phyloP scores from a whole-genome alignment of 176 grass and related monocot genomes.

The Cocos nucifera region DNA sequence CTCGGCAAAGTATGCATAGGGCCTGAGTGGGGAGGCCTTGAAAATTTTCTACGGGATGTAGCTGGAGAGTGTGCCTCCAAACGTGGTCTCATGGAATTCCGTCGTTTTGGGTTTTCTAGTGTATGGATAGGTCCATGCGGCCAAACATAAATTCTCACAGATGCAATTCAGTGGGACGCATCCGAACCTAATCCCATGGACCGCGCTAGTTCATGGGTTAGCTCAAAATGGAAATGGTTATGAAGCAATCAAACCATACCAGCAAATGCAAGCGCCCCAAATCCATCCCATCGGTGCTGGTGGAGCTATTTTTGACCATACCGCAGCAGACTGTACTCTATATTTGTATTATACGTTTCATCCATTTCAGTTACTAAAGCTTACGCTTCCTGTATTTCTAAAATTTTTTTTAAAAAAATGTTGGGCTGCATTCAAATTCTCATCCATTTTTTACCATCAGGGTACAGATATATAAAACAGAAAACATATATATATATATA shows the following conservation, averaged over 20 bases:
- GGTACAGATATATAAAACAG: too few relatives aligned
- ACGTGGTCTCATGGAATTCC: slow-evolving; percentile 16
- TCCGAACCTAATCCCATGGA: slow-evolving; percentile 13
- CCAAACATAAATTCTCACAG: slow-evolving; percentile 4
- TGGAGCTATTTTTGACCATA: background rate
- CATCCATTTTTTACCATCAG: too few relatives aligned
- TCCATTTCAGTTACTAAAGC: too few relatives aligned
- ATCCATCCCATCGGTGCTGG: background rate
- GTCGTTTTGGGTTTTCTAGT: slow-evolving; percentile 7
- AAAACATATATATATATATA: too few relatives aligned
- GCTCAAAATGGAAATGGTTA: slow-evolving; percentile 9
- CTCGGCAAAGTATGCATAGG: slow-evolving; percentile 1
- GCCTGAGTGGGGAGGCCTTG: slow-evolving; percentile 6
- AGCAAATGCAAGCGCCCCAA: slow-evolving; percentile 10
- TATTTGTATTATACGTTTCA: too few relatives aligned
- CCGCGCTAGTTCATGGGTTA: slow-evolving; percentile 9
- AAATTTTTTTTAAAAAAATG: too few relatives aligned
- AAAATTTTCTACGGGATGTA: slow-evolving; percentile 15
- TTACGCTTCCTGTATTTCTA: too few relatives aligned
- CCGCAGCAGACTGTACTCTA: too few relatives aligned
- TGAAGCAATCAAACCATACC: slow-evolving; percentile 5
- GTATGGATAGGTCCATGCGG: slow-evolving; percentile 2
- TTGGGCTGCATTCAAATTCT: too few relatives aligned
- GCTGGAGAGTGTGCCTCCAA: slow-evolving; percentile 1
- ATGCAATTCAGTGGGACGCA: slow-evolving; percentile 1